Conservation (phyloP, 495 filamentous ascomycete genomes). For the Neurospora sp. region DNA sequence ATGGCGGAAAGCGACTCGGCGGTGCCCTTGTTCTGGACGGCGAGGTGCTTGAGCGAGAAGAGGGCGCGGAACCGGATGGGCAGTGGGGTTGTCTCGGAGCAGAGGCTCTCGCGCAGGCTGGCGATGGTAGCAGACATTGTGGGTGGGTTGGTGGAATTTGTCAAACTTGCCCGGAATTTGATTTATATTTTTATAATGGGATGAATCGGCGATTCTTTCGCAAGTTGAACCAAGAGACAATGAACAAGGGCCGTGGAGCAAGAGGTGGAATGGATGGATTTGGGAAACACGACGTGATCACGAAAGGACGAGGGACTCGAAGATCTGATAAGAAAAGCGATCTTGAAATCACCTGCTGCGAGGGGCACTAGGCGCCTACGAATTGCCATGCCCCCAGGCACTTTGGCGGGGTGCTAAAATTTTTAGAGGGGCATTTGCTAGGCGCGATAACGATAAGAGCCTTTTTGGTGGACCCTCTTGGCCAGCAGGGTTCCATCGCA, state of each 20-base stretch:
- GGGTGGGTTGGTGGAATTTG: background rate
- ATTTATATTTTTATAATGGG: background rate
- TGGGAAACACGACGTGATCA: background rate
- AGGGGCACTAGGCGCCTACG: background rate
- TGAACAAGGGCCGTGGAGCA: slow-evolving; percentile 1
- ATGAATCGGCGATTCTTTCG: background rate
- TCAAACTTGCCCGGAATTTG: background rate
- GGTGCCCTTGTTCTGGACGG: slow-evolving; percentile 52
- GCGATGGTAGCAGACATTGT: slow-evolving; percentile 31
- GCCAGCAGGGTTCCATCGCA: background rate
- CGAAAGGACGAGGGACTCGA: no score
- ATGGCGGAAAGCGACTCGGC: slow-evolving; percentile 65
- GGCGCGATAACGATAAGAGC: slow-evolving; percentile 7
- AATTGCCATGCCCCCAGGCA: background rate
- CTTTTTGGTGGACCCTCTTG: background rate
- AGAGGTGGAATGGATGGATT: slow-evolving; percentile 12
- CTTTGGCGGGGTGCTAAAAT: slow-evolving; percentile 4
- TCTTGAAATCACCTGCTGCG: background rate
- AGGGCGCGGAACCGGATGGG: slow-evolving; percentile 90
- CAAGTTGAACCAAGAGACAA: background rate
- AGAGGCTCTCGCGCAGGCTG: slow-evolving; percentile 64
- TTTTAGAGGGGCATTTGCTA: slow-evolving; percentile 5
- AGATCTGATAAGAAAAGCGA: background rate
- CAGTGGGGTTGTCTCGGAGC: slow-evolving; percentile 68
- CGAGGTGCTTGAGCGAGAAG: slow-evolving; percentile 93